Percentiles rank a stretch among this genome's conserved stretches.
phyloP scores from a whole-genome alignment of 768 basidiomycete species.

The Russula earlei region DNA sequence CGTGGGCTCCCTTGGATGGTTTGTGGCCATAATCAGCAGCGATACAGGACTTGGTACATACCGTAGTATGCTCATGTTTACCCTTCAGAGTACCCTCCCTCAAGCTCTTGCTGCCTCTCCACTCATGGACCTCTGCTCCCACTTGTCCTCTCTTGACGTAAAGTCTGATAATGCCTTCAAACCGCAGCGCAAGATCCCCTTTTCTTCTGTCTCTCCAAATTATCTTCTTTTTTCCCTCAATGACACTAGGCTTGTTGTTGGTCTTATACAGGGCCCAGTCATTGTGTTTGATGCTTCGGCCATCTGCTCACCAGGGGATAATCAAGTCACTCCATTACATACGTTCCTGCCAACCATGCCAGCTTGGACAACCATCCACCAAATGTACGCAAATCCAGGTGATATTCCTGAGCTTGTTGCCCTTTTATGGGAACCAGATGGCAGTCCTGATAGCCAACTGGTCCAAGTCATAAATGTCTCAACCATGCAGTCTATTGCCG shows the following conservation, averaged over 20 bases:
- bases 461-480: constrained; percentile 55
- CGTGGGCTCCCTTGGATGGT: constrained; percentile 57
- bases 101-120: constrained; percentile 53
- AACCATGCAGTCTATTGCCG: constrained; percentile 35
- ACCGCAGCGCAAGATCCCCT: constrained; percentile 42
- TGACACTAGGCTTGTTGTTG: constrained; percentile 53
- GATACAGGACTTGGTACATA: constrained; percentile 26
- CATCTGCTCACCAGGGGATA: constrained; percentile 39
- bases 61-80: not conserved
- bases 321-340: constrained; percentile 39
- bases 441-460: constrained; percentile 28
- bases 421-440: constrained; percentile 36
- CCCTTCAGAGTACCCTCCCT: not conserved
- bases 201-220: constrained; percentile 40
- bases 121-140: constrained; percentile 47
- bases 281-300: constrained; percentile 47
- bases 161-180: constrained; percentile 35
- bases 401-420: constrained; percentile 51
- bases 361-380: constrained; percentile 34
- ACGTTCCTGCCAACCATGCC: constrained; percentile 34
- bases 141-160: constrained; percentile 35
- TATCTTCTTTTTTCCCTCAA: constrained; percentile 47
- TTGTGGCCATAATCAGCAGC: constrained; percentile 47
- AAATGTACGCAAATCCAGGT: constrained; percentile 59
- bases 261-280: constrained; percentile 48